Base-by-base conservation (phyloP, 192 early-diverging fungal genomes). In the Backusella luteola region DNA sequence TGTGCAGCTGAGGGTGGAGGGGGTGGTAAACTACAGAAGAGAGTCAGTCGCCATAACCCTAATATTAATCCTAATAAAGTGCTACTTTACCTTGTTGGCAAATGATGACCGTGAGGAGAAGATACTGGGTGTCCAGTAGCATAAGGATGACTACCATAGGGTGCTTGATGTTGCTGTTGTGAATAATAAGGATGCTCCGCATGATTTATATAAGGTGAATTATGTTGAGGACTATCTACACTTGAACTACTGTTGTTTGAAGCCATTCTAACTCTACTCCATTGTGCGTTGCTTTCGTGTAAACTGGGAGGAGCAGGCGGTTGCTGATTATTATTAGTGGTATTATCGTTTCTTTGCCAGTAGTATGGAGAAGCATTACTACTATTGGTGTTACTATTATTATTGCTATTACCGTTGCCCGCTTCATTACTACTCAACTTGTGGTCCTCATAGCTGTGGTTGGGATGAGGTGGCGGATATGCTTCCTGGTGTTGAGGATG, bases 201-300 rank as follows among this genome's bases (percentile, higher is more conserved):
- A n/a, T 71, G 70, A n/a, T 49, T 71, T 21, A 74, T 59, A 38
- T 74, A 74, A 56, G 73, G 52, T 14, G 73, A 41, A 39, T 56
- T 32, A 26, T 56, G 35, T 38, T 74, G 73, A 41, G 36, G 36
- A 26, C 52, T 74, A 29, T 74, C 74, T 8, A 75, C 42, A 35
- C 41, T 67, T 42, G 74, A 42, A 34, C 32, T 66, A 66, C 74
- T 67, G 12, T 66, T 67, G 41, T 75, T 66, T 11, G 74, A 67
- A 44, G 74, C 39, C 63, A 75, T 67, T 71, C 70, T 71, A 41
- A 71, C 15, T 71, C 70, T 71, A 71, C 44, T 46, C 70, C 70
- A 71, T 29, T 63, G 69, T 26, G 34, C n/a, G 41, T 26, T 36
- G 21, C 4, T 36, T 35, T 42, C 23, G 70, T 72, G 70, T 17